These are phyloP conservation scores for Saraca asoca DNA, from an alignment of 331 rosid genomes.

Conservation along the genomic window DNA sequence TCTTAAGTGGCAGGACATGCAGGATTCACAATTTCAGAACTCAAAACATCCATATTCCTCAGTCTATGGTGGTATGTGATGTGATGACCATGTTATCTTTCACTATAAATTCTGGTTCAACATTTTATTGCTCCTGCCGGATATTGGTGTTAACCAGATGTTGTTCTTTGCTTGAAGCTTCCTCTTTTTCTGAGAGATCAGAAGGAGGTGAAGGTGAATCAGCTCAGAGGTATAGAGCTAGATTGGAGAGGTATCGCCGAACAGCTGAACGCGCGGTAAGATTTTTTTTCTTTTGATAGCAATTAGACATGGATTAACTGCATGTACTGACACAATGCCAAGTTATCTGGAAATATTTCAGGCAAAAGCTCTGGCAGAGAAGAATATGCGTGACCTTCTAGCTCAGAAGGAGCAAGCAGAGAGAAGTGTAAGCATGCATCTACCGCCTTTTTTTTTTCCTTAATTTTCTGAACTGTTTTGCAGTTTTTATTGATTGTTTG, in stretches of 20 bases:
- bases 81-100: constrained; percentile 19
- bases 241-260: constrained; percentile 85
- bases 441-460: constrained; percentile 13
- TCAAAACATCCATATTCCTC: constrained; percentile 56
- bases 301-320: not conserved
- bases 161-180: constrained; percentile 42
- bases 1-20: constrained; percentile 57
- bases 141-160: constrained; percentile 21
- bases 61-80: constrained; percentile 57
- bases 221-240: constrained; percentile 88
- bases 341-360: constrained; percentile 49
- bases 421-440: constrained; percentile 59
- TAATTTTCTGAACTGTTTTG: constrained; percentile 19
- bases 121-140: constrained; percentile 26
- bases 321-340: constrained; percentile 18
- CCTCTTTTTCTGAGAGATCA: constrained; percentile 56
- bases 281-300: constrained; percentile 26
- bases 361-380: constrained; percentile 94
- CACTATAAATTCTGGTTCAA: constrained; percentile 21
- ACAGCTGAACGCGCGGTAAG: constrained; percentile 91
- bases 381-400: constrained; percentile 82
- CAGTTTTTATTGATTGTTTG: constrained; percentile 29
- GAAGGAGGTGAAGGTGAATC: constrained; percentile 79
- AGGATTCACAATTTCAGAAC: constrained; percentile 50
- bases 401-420: constrained; percentile 92